phyloP scores from a whole-genome alignment of 768 basidiomycete genomes.

The Symmetrospora coprosmae region DNA sequence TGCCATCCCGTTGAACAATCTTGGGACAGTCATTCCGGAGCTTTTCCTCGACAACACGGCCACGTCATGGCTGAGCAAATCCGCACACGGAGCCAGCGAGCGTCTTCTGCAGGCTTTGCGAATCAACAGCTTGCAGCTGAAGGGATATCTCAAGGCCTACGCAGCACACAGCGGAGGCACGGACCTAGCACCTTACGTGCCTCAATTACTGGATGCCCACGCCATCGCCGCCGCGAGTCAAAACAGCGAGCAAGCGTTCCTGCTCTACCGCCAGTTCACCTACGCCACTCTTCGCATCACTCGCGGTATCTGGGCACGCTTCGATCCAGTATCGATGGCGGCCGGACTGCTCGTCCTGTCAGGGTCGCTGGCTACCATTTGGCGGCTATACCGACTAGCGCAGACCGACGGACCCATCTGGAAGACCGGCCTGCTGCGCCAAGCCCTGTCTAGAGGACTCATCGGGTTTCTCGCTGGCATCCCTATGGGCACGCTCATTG shows the following conservation, averaged over 20 bases:
- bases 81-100: slow-evolving; percentile 29
- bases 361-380: neutral
- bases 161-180: slow-evolving; percentile 53
- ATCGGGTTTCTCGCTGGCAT: neutral
- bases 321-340: slow-evolving; percentile 63
- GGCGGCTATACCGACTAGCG: neutral
- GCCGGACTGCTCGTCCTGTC: slow-evolving; percentile 53
- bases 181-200: slow-evolving; percentile 47
- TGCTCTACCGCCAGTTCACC: slow-evolving; percentile 43
- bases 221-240: slow-evolving; percentile 21
- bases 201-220: slow-evolving; percentile 27
- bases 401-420: neutral
- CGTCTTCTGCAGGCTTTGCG: slow-evolving; percentile 49
- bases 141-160: slow-evolving; percentile 61
- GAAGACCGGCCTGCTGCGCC: neutral
- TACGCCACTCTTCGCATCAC: slow-evolving; percentile 54
- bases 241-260: slow-evolving; percentile 27
- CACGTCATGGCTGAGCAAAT: slow-evolving; percentile 23
- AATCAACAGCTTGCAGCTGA: slow-evolving; percentile 61
- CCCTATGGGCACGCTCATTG: slow-evolving; percentile 13
- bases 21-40: slow-evolving; percentile 82
- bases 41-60: slow-evolving; percentile 49
- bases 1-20: slow-evolving; percentile 88
- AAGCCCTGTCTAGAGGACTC: neutral
- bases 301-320: slow-evolving; percentile 85